A percentile compares a stretch with the other conserved stretches of the same genome.
Conservation (phyloP, 192 early-diverging fungal species). For the Podila clonocystis region DNA sequence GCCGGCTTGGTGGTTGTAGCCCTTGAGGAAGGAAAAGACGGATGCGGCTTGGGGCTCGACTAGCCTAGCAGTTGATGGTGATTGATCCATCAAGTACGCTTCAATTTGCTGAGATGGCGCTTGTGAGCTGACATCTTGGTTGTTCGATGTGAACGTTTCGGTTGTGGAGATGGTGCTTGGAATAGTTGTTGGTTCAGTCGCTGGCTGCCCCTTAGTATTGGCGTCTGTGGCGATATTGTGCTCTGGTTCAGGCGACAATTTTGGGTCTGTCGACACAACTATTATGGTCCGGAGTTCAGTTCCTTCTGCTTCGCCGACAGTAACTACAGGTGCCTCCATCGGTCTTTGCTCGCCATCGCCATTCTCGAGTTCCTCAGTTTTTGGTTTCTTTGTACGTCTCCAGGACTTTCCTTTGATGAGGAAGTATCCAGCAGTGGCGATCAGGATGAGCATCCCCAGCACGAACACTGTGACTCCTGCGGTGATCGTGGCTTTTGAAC, state of each 20-base stretch:
- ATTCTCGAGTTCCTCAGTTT: background rate
- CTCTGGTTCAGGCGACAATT: background rate
- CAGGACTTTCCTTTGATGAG: slow-evolving; percentile 22
- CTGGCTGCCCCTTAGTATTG: background rate
- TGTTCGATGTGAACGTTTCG: background rate
- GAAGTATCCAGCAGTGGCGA: slow-evolving; percentile 15
- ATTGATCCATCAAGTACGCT: background rate
- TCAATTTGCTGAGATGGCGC: background rate
- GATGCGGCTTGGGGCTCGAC: slow-evolving; percentile 7
- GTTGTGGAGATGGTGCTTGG: background rate
- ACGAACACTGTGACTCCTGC: slow-evolving; percentile 24
- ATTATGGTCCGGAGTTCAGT: background rate
- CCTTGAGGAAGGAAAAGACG: slow-evolving; percentile 25
- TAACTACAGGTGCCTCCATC: no score
- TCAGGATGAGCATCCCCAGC: slow-evolving; percentile 23
- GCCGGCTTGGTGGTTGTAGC: background rate
- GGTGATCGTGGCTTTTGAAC: slow-evolving; percentile 10
- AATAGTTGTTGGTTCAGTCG: background rate
- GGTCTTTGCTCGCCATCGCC: background rate
- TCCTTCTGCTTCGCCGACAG: background rate
- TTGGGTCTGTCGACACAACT: background rate
- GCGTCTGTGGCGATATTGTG: background rate
- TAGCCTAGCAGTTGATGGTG: slow-evolving; percentile 18
- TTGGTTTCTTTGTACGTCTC: background rate
- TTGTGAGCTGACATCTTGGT: background rate